phyloP scores from a whole-genome alignment of 495 filamentous ascomycete genomes.

The Cercophora samala region DNA sequence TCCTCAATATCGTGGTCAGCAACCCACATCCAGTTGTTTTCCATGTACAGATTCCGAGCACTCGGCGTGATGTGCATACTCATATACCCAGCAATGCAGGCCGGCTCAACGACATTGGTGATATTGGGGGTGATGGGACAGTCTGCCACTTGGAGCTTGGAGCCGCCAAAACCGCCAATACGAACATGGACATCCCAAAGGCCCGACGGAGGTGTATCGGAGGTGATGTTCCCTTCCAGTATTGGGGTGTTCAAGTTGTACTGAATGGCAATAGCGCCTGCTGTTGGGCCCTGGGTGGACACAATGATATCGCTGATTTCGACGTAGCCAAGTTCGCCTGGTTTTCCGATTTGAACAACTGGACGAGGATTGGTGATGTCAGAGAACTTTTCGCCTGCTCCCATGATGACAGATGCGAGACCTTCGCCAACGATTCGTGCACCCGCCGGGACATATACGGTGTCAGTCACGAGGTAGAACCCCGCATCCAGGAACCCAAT shows the following conservation, averaged over 20 bases:
- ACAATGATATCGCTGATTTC: slow-evolving; percentile 56
- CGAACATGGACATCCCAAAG: slow-evolving; percentile 93
- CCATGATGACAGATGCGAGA: slow-evolving; percentile 46
- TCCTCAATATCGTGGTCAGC: slow-evolving; percentile 80
- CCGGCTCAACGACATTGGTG: slow-evolving; percentile 47
- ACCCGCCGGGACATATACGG: slow-evolving; percentile 52
- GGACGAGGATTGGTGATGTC: slow-evolving; percentile 43
- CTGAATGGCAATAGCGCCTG: slow-evolving; percentile 65
- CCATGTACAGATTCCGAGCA: slow-evolving; percentile 69
- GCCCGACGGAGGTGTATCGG: slow-evolving; percentile 61
- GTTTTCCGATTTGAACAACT: slow-evolving; percentile 50
- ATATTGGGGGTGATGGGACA: slow-evolving; percentile 63
- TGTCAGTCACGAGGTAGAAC: slow-evolving; percentile 40
- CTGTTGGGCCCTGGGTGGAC: slow-evolving; percentile 38
- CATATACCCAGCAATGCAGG: slow-evolving; percentile 70
- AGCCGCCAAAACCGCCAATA: slow-evolving; percentile 74
- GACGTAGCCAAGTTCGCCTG: slow-evolving; percentile 50
- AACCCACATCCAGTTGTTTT: slow-evolving; percentile 94
- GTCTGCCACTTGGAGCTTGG: slow-evolving; percentile 66
- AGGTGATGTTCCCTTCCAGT: slow-evolving; percentile 28
- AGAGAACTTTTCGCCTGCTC: slow-evolving; percentile 48
- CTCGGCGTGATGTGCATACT: slow-evolving; percentile 72
- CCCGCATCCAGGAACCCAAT: slow-evolving; percentile 67
- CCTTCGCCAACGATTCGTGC: slow-evolving; percentile 42
- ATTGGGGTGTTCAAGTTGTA: slow-evolving; percentile 66